These are phyloP conservation scores for Aspergillus sclerotialis DNA, from an alignment of 2,329 filamentous ascomycete genomes.

Conservation along the genomic window DNA sequence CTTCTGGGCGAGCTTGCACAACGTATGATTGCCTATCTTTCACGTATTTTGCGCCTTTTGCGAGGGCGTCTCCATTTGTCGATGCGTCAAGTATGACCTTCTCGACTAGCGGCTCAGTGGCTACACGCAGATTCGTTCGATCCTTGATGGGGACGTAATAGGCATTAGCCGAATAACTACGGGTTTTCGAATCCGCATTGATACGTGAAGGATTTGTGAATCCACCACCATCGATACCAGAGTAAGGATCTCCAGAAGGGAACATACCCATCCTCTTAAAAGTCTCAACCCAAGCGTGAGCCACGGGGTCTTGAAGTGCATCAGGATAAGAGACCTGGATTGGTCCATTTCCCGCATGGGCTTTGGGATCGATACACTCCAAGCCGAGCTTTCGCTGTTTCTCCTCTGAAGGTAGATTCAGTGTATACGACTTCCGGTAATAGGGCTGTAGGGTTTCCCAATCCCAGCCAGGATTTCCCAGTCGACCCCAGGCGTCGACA, in stretches of 20 bases:
- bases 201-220: too few relatives aligned
- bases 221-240: too few relatives aligned
- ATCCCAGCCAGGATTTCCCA: constrained; percentile 28
- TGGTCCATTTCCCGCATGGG: constrained; percentile 23
- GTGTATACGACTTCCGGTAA: constrained; percentile 23
- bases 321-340: constrained; percentile 34
- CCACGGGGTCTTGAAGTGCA: too few relatives aligned
- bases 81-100: too few relatives aligned
- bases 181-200: too few relatives aligned
- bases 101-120: too few relatives aligned
- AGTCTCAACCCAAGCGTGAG: too few relatives aligned
- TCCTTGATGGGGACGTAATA: too few relatives aligned
- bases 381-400: constrained; percentile 14
- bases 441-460: constrained; percentile 25
- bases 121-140: too few relatives aligned
- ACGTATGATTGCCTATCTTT: constrained; percentile 15
- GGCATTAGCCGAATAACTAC: too few relatives aligned
- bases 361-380: constrained; percentile 19
- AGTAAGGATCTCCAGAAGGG: too few relatives aligned
- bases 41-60: constrained; percentile 24
- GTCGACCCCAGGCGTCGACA: constrained; percentile 31
- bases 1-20: constrained; percentile 39
- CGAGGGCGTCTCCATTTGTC: constrained; percentile 12
- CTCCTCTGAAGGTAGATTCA: constrained; percentile 17
- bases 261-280: too few relatives aligned